phyloP scores from a whole-genome alignment of 805 yeast species.

The Wickerhamiella cacticola region DNA sequence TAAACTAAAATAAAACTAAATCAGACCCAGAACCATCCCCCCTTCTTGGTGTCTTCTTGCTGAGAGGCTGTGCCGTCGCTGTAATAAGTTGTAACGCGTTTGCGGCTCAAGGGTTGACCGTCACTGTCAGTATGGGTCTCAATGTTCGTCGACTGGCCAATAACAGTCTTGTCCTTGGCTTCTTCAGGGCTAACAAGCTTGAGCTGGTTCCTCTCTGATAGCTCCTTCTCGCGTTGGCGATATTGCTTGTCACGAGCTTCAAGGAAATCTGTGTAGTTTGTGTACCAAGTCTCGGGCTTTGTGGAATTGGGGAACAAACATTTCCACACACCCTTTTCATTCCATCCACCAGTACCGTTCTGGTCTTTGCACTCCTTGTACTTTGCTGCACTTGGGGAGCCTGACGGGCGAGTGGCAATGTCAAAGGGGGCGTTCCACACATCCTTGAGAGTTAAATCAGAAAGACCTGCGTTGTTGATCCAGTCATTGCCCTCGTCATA shows the following conservation, averaged over 20 bases:
- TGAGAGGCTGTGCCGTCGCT: slow-evolving; percentile 24
- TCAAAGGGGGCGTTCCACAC: slow-evolving; percentile 5
- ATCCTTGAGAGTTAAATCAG: not conserved
- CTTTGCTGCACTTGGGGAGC: slow-evolving; percentile 18
- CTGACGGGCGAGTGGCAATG: not conserved
- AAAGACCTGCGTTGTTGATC: not conserved
- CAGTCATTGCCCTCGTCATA: slow-evolving; percentile 1
- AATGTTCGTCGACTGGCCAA: slow-evolving; percentile 20
- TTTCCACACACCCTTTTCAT: slow-evolving; percentile 74
- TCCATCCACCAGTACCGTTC: slow-evolving; percentile 73
- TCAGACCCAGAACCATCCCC: slow-evolving; percentile 27
- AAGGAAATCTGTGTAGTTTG: slow-evolving; percentile 50
- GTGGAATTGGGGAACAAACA: slow-evolving; percentile 60
- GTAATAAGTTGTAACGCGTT: slow-evolving; percentile 26
- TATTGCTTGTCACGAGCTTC: slow-evolving; percentile 54
- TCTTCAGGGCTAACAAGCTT: not conserved
- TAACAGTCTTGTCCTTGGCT: slow-evolving; percentile 11
- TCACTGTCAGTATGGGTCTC: slow-evolving; percentile 25
- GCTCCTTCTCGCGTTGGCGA: slow-evolving; percentile 20
- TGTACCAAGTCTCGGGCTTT: slow-evolving; percentile 32
- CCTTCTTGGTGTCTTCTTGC: slow-evolving; percentile 12
- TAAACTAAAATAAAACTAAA: slow-evolving; percentile 17
- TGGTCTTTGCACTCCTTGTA: slow-evolving; percentile 52
- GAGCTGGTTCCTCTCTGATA: slow-evolving; percentile 4
- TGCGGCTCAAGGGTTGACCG: slow-evolving; percentile 25